Evolutionary conservation across 2,329 filamentous ascomycete genomes (phyloP).

Genomic region (Colletotrichum sublineola): DNA sequence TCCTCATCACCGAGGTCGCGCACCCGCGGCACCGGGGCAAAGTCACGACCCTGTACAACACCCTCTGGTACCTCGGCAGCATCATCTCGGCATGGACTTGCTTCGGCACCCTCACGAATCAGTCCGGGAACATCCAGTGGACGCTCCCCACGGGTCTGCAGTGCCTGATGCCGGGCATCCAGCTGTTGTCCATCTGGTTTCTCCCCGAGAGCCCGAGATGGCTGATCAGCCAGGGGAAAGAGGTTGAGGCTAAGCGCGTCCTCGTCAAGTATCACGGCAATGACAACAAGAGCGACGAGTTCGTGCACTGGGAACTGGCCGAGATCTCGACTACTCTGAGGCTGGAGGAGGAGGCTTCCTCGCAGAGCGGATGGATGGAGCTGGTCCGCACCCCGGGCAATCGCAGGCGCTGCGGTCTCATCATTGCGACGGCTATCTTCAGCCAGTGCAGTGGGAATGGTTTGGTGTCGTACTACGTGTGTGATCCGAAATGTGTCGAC

Average conservation of each 20-base stretch:
- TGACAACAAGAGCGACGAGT: conserved; percentile 34
- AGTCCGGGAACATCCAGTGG: conserved; percentile 61
- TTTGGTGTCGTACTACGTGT: conserved; percentile 33
- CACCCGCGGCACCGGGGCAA: conserved; percentile 64
- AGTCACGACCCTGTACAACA: conserved; percentile 64
- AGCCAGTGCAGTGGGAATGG: conserved; percentile 43
- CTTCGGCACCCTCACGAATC: conserved; percentile 58
- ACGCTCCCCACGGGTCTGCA: conserved; percentile 57
- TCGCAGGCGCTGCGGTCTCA: conserved; percentile 43
- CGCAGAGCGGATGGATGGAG: conserved; percentile 52
- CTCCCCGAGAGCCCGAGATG: conserved; percentile 73
- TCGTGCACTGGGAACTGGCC: conserved; percentile 41
- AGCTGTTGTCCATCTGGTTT: conserved; percentile 56
- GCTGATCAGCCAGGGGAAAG: conserved; percentile 65
- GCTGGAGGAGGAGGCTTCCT: conserved; percentile 54
- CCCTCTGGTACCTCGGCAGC: conserved; percentile 58
- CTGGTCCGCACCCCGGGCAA: conserved; percentile 52
- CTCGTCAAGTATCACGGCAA: conserved; percentile 54
- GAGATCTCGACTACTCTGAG: conserved; percentile 55
- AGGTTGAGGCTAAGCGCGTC: conserved; percentile 63
- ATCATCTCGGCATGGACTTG: conserved; percentile 61
- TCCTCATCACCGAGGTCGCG: conserved; percentile 63
- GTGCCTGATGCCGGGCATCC: conserved; percentile 58
- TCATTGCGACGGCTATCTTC: conserved; percentile 53
- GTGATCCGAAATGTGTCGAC: neutral